Conservation (phyloP, 495 filamentous ascomycete genomes). For the Rusavskia elegans region DNA sequence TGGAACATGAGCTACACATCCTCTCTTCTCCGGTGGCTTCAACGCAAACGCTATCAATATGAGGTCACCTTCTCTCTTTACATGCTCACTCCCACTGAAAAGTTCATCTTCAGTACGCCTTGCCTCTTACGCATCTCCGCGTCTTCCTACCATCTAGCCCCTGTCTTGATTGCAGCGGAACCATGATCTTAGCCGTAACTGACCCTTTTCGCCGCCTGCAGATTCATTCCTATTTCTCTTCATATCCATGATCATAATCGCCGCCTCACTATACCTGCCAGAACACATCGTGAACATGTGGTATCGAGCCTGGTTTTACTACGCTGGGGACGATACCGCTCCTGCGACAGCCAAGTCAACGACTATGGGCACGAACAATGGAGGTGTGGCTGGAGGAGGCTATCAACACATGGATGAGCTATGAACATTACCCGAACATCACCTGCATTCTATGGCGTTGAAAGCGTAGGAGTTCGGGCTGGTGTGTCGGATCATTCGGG, state of each 20-base stretch:
- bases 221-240: constrained; percentile 86
- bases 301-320: constrained; percentile 85
- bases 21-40: constrained; percentile 44
- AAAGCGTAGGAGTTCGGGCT: too few species aligned
- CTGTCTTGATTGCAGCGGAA: background rate
- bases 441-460: too few species aligned
- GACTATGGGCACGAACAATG: background rate
- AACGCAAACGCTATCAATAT: constrained; percentile 72
- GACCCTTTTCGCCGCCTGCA: constrained; percentile 18
- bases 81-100: constrained; percentile 74
- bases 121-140: background rate
- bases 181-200: background rate
- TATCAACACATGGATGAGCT: background rate
- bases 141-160: background rate
- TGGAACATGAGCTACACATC: constrained; percentile 22
- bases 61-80: constrained; percentile 74
- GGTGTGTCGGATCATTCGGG: too few species aligned
- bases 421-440: too few species aligned
- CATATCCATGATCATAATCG: constrained; percentile 68
- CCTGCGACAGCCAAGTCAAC: background rate
- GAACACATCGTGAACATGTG: constrained; percentile 68
- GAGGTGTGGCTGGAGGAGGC: background rate
- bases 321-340: constrained; percentile 52
- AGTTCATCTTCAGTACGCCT: constrained; percentile 67
- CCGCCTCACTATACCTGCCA: constrained; percentile 78